Evolutionary conservation across 305 asterid species (phyloP), one percentile per base, ranked within the genome.

Genomic region (Fraxinus velutina): DNA sequence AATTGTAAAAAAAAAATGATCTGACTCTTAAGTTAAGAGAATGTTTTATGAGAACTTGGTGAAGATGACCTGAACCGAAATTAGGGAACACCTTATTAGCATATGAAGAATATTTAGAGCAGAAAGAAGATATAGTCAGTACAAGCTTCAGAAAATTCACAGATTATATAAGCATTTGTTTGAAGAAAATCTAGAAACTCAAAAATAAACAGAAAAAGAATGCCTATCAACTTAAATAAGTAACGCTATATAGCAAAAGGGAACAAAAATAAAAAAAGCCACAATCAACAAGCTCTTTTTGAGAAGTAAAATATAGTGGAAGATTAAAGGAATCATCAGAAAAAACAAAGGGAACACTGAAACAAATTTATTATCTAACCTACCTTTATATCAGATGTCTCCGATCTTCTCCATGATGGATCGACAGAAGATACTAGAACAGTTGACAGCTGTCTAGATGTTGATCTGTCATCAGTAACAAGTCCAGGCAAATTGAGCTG

Each of bases 401-500:
- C 98, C 7, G 98, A 90, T 90, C 97, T 93, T 92, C 93, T 90
- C 94, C 91, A 90, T 76, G 97, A 91, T 81, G 93, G 86, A 86
- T 94, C 98, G 79, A 86, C 93, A 22, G 98, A 89, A 84, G 98
- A 93, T 85, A 92, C 91, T 83, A 96, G 89, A 83, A 88, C 86
- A 85, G 89, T 86, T 82, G 96, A 90, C 72, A 96, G 89, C 81
- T 89, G 93, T 81, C 91, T 90, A 86, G 91, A 84, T 79, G 94
- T 88, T 83, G 89, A 90, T 79, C 92, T 93, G 80, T 94, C 97
- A 30, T 94, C 98, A 62, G 86, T 88, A 83, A 92, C 91, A 83
- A 90, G 91, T 64, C 97, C 99, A 73, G 98, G 98, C 88, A 96
- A 89, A 90, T 94, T 94, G 83, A 96, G 94, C 88, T 96, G 99